Percentiles rank a stretch among this genome's conserved stretches.
Conservation (phyloP, 106 monocot genomes). For the Dioscorea alata region DNA sequence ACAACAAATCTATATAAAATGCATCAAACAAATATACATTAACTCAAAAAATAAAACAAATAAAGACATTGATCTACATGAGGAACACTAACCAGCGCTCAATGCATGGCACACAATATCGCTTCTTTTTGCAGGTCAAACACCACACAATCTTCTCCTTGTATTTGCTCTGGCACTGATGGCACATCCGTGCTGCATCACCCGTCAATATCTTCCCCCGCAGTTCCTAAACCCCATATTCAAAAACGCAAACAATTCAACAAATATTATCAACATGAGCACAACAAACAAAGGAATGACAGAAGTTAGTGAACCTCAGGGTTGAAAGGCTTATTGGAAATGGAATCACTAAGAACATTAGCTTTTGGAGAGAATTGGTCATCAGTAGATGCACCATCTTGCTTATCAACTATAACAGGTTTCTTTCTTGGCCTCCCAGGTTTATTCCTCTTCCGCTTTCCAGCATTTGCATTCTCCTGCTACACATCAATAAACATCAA, state of each 20-base stretch:
- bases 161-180: constrained; percentile 43
- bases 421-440: too few relatives aligned
- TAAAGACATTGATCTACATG: background rate
- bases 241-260: background rate
- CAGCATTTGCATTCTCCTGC: too few relatives aligned
- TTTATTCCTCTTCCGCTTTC: too few relatives aligned
- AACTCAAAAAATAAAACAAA: background rate
- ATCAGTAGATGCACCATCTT: too few relatives aligned
- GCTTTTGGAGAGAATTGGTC: too few relatives aligned
- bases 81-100: constrained; percentile 11
- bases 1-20: background rate
- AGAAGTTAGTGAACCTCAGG: background rate
- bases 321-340: background rate
- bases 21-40: background rate
- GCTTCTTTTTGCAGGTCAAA: constrained; percentile 11
- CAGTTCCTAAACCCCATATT: background rate
- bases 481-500: too few relatives aligned
- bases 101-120: constrained; percentile 29
- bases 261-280: background rate
- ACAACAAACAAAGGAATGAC: background rate
- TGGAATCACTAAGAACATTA: background rate
- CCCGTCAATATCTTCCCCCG: background rate
- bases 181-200: constrained; percentile 11
- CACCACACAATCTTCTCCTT: constrained; percentile 27
- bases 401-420: too few relatives aligned